Conservation (phyloP, 257 asterid genomes). For the Rehmannia glutinosa region DNA sequence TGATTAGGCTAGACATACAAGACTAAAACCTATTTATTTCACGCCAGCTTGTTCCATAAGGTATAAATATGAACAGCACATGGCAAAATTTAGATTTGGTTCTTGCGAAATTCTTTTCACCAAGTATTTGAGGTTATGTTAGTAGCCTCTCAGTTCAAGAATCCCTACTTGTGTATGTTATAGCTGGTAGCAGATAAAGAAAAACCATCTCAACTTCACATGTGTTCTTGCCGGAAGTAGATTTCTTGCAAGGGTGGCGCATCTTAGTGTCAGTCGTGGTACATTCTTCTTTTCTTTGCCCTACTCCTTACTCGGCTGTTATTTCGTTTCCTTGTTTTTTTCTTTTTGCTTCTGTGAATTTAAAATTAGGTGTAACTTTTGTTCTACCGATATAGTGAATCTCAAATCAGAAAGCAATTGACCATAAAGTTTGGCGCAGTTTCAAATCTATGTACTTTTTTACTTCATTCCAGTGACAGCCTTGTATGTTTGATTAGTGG, state of each 20-base stretch:
- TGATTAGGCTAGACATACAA: constrained; percentile 7
- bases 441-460: background rate
- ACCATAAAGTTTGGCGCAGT: background rate
- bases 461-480: background rate
- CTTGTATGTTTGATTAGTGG: too few species aligned
- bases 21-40: background rate
- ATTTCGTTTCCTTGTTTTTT: background rate
- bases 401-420: background rate
- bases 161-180: background rate
- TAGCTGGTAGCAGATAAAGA: background rate
- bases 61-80: too few species aligned
- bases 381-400: background rate
- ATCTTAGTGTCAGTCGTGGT: background rate
- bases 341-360: background rate
- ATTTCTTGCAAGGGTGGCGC: background rate
- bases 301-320: background rate
- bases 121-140: background rate
- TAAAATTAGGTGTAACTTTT: background rate
- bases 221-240: background rate
- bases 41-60: too few species aligned
- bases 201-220: background rate
- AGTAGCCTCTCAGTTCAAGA: background rate
- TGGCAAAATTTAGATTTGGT: background rate
- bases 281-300: background rate
- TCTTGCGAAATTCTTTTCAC: background rate